Evolutionary conservation across 2,329 filamentous ascomycete genomes (phyloP).

Genomic region (Penicillium sp.): DNA sequence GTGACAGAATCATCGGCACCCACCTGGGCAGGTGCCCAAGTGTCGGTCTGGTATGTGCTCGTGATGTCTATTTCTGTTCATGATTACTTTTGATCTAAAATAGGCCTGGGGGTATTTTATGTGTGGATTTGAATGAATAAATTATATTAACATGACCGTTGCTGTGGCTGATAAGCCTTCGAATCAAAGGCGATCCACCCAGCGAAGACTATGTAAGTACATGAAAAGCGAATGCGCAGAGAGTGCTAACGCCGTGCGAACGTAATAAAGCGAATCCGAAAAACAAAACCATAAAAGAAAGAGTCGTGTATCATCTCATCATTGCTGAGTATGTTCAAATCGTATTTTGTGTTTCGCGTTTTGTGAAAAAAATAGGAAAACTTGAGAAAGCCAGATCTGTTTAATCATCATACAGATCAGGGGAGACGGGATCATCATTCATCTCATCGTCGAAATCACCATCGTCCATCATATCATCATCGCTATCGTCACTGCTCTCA

Average conservation of each 20-base stretch:
- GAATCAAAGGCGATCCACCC: neutral
- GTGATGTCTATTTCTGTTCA: no score
- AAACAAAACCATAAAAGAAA: neutral
- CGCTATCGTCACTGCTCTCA: slow-evolving; percentile 48
- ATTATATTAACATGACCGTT: neutral
- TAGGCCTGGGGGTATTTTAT: neutral
- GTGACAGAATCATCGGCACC: no score
- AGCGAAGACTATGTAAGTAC: neutral
- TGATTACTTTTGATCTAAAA: neutral
- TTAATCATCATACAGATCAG: slow-evolving; percentile 61
- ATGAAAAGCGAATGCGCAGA: neutral
- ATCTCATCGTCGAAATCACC: slow-evolving; percentile 73
- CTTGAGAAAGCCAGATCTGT: neutral
- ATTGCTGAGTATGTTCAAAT: neutral
- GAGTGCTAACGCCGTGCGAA: neutral
- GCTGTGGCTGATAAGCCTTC: neutral
- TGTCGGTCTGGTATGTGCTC: no score
- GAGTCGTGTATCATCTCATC: neutral
- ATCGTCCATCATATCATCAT: slow-evolving; percentile 73
- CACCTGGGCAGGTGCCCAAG: no score
- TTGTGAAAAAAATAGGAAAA: neutral
- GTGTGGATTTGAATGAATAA: neutral
- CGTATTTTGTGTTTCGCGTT: neutral
- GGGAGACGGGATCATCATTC: slow-evolving; percentile 57
- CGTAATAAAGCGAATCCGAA: neutral